Percentiles rank a stretch among this genome's conserved stretches.
phyloP scores from a whole-genome alignment of 2,329 filamentous ascomycete genomes.

The Botrytis galanthina region DNA sequence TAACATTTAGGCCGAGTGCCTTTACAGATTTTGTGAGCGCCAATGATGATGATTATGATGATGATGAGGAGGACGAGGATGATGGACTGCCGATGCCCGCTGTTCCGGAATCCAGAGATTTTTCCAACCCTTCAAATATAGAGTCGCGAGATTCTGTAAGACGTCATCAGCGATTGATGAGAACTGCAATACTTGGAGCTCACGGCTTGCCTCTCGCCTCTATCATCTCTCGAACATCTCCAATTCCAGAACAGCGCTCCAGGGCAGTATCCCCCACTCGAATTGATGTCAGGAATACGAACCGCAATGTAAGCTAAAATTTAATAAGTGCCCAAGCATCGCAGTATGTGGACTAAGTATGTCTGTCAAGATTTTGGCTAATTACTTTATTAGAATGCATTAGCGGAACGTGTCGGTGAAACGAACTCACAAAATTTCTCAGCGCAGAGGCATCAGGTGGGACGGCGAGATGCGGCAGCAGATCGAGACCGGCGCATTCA shows the following conservation, averaged over 20 bases:
- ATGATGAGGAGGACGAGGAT: constrained; percentile 17
- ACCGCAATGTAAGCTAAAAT: background rate
- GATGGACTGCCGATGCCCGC: constrained; percentile 35
- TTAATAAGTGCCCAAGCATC: background rate
- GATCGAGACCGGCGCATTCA: background rate
- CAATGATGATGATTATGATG: background rate
- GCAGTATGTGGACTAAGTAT: background rate
- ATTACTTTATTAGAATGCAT: background rate
- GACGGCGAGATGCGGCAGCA: background rate
- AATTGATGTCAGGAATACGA: background rate
- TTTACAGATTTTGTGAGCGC: background rate
- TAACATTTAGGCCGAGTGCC: constrained; percentile 28
- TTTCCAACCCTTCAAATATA: constrained; percentile 22
- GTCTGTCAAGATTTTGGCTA: background rate
- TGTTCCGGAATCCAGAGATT: constrained; percentile 33
- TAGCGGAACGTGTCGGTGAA: background rate
- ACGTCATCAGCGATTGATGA: constrained; percentile 11
- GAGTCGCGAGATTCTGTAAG: constrained; percentile 26
- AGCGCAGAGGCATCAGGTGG: background rate
- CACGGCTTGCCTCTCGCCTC: constrained; percentile 30
- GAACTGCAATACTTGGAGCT: constrained; percentile 29
- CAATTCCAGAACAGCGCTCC: background rate
- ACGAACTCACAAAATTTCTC: background rate
- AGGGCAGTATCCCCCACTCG: constrained; percentile 13
- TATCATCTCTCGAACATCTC: constrained; percentile 22